phyloP scores from a whole-genome alignment of 2,329 filamentous ascomycete genomes.

The Colletotrichum truncatum region DNA sequence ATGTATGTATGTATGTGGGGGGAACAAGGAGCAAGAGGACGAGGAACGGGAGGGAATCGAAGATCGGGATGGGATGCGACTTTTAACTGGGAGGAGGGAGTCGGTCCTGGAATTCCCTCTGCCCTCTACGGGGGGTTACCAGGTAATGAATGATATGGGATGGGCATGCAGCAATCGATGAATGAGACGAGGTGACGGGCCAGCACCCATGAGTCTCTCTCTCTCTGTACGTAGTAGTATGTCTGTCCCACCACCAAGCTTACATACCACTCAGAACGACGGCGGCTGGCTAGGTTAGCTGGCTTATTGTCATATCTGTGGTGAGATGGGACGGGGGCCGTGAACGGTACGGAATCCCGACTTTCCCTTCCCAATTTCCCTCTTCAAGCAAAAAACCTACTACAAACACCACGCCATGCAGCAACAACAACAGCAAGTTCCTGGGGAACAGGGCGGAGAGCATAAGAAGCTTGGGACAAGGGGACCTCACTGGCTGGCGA shows the following conservation, averaged over 20 bases:
- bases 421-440: background rate
- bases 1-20: no score
- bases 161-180: no score
- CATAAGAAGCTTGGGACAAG: background rate
- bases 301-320: no score
- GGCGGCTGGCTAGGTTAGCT: no score
- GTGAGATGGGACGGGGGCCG: background rate
- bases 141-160: no score
- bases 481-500: background rate
- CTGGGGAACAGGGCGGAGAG: background rate
- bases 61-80: conserved; percentile 14
- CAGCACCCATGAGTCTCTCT: no score
- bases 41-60: conserved; percentile 2
- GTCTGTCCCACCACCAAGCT: no score
- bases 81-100: conserved; percentile 3
- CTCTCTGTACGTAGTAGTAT: no score
- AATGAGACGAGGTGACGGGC: no score
- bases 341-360: background rate
- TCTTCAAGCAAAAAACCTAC: background rate
- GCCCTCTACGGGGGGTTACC: no score
- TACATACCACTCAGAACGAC: no score
- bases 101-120: background rate
- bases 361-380: background rate
- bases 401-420: no score
- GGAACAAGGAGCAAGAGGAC: conserved; percentile 7